A percentile compares a stretch with the other conserved stretches of the same genome.
phyloP scores from a whole-genome alignment of 2,329 filamentous ascomycete species.

The Microthyrium microscopicum region DNA sequence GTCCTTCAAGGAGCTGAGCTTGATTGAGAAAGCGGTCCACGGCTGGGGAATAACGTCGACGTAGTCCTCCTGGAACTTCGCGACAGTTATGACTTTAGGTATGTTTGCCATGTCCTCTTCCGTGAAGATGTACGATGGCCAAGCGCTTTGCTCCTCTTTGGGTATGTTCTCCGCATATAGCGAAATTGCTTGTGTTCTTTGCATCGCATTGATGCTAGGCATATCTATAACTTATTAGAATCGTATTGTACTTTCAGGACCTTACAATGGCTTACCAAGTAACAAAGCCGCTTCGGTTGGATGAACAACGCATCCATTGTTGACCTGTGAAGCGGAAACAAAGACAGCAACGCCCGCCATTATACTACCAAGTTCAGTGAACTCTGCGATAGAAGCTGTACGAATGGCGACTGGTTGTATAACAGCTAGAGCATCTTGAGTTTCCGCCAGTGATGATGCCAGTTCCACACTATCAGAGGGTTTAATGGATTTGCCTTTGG shows the following conservation, averaged over 20 bases:
- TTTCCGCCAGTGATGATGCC: constrained; percentile 43
- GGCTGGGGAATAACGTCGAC: constrained; percentile 66
- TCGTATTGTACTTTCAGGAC: constrained; percentile 14
- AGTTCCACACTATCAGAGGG: constrained; percentile 23
- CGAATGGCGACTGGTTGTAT: constrained; percentile 39
- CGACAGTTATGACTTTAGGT: constrained; percentile 17
- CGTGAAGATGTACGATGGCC: constrained; percentile 24
- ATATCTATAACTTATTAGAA: too few relatives aligned
- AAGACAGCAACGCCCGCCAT: constrained; percentile 21
- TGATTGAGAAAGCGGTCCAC: constrained; percentile 79
- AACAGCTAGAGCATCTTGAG: constrained; percentile 48
- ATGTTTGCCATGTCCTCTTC: constrained; percentile 16
- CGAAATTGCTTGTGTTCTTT: constrained; percentile 43
- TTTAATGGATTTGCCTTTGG: neutral
- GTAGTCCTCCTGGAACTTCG: constrained; percentile 58
- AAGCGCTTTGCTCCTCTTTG: constrained; percentile 18
- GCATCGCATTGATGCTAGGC: constrained; percentile 51
- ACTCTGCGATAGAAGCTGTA: constrained; percentile 37
- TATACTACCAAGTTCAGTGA: constrained; percentile 32
- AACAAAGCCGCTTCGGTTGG: constrained; percentile 24
- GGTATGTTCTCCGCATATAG: constrained; percentile 29
- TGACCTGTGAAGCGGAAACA: constrained; percentile 20
- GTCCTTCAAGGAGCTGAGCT: constrained; percentile 62
- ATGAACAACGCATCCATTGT: constrained; percentile 18
- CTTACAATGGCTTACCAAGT: too few relatives aligned